Base-by-base conservation (phyloP, 805 yeast species). In the Ogataea allantospora region DNA sequence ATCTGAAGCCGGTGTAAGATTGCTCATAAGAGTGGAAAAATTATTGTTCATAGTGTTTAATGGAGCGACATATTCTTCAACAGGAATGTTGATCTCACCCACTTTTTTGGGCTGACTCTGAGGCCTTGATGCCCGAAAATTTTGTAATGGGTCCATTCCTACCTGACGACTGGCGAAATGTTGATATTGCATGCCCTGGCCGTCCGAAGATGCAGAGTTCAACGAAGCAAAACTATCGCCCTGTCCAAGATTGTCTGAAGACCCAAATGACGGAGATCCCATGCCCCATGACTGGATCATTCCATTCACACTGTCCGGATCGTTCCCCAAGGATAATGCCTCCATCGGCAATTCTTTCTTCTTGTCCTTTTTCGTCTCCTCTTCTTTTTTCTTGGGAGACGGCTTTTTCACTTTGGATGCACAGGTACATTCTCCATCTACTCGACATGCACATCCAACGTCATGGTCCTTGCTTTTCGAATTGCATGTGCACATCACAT, bases 401-500 rank as follows among this genome's bases (percentile, higher is more conserved):
- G 42, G 32, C 28, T 51, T 50, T 27, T 48, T 54, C 27, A 50
- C 47, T 32, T 60, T 61, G 9, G 51, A 27, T 36, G 48, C 47
- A 47, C 68, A 64, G 1, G 61, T 47, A 34, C 68, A 64, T 15
- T 53, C 46, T 16, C 64, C 66, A 9, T 52, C 56, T 3, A 52
- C 44, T 19, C 48, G 42, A 33, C 67, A 62, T n/a, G 61, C 55
- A 43, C 68, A 63, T 13, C 50, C 47, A 6, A 38, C 34, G 7
- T 53, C 57, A 37, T 57, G 59, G 6, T 53, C 55, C 17, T 46
- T 49, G 22, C 42, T 43, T 64, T 71, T 68, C 47, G 76, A 71
- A 8, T 80, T 79, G 66, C 95, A 87, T 3, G 77, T 69, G 61
- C 98, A 87, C 14, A 73, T 60, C 6, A 75, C 75, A 56, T 85